A percentile compares a stretch with the other conserved stretches of the same genome.
These are phyloP conservation scores for Penicillium freii DNA, from an alignment of 2,329 filamentous ascomycete genomes.

Conservation along the genomic window DNA sequence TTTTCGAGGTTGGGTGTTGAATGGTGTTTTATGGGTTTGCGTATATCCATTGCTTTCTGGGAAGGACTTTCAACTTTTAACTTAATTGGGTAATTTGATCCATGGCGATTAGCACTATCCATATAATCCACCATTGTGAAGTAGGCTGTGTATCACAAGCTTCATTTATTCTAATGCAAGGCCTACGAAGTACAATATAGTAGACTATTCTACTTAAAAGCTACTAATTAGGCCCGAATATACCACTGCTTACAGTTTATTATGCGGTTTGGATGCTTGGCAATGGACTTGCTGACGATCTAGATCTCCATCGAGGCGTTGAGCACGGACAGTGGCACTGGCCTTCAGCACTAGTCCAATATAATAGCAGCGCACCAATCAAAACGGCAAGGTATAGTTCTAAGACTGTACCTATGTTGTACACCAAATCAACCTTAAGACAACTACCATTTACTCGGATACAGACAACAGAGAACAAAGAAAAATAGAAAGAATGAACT, in stretches of 20 bases:
- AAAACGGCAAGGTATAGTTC: constrained; percentile 1
- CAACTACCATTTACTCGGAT: background rate
- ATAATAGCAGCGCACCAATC: constrained; percentile 1
- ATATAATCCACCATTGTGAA: background rate
- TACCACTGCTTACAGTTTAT: background rate
- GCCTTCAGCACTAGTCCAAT: constrained; percentile 1
- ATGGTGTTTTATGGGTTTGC: background rate
- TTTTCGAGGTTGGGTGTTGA: constrained; percentile 2
- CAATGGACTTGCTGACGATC: background rate
- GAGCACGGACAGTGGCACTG: constrained; percentile 2
- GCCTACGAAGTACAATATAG: background rate
- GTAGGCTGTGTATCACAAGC: background rate
- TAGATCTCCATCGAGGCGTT: background rate
- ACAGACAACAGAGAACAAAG: background rate
- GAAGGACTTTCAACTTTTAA: background rate
- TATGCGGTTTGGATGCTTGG: background rate
- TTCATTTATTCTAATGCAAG: background rate
- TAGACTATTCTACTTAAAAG: background rate
- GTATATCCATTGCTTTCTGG: constrained; percentile 14
- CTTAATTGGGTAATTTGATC: background rate
- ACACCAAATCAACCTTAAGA: background rate
- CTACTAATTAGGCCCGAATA: background rate
- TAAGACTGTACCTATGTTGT: background rate
- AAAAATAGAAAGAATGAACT: constrained; percentile 8
- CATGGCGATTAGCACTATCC: background rate